Evolutionary conservation across 371 early-diverging fungal species (phyloP).

Genomic region (Mucor indicus): DNA sequence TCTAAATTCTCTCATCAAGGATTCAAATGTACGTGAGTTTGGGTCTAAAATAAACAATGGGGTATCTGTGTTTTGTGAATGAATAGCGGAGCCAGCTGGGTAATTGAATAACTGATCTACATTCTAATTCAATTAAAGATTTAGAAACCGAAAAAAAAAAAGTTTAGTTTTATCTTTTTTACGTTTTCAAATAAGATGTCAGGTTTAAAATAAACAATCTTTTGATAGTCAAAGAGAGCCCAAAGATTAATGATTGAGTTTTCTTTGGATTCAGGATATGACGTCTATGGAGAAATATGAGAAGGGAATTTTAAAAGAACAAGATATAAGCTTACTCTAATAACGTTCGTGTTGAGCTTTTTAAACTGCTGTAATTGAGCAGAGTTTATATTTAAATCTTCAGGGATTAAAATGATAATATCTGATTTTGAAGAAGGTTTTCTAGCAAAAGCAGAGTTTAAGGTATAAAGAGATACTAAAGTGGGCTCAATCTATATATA

Average conservation of each 20-base stretch:
- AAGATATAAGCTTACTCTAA: conserved; percentile 6
- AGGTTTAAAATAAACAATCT: no score
- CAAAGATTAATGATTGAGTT: not conserved
- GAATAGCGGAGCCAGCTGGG: conserved; percentile 9
- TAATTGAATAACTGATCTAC: conserved; percentile 25
- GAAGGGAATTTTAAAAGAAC: not conserved
- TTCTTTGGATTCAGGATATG: not conserved
- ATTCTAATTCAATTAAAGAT: conserved; percentile 11
- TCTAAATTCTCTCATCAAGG: not conserved
- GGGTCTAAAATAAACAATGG: conserved; percentile 16
- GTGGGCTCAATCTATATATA: conserved; percentile 21
- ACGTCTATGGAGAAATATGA: not conserved
- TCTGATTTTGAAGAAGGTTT: conserved; percentile 10
- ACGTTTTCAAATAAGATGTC: no score
- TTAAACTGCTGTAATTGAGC: conserved; percentile 1
- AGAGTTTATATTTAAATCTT: conserved; percentile 1
- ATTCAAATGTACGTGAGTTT: conserved; percentile 10
- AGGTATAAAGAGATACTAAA: conserved; percentile 23
- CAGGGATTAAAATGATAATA: conserved; percentile 21
- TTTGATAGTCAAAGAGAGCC: no score
- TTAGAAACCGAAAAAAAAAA: not conserved
- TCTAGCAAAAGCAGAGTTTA: conserved; percentile 11
- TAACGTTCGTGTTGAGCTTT: conserved; percentile 9
- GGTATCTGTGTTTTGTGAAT: not conserved
- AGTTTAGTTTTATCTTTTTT: not conserved